A percentile compares a stretch with the other conserved stretches of the same genome.
Conservation (phyloP, 495 filamentous ascomycete genomes). For the Cercophora samala region DNA sequence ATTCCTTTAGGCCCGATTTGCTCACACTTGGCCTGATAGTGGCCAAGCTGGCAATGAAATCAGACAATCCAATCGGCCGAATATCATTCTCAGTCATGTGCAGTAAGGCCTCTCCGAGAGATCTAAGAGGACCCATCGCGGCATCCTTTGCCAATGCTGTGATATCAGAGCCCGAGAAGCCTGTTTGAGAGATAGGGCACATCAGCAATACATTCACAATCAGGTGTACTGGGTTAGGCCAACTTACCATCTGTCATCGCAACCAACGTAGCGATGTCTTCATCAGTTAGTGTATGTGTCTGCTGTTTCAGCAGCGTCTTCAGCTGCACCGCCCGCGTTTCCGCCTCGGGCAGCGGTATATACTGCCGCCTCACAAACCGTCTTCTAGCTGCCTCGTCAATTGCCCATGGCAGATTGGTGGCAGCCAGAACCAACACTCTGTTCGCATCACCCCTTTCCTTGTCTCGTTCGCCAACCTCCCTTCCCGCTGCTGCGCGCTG, state of each 20-base stretch:
- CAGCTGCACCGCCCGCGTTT: slow-evolving; percentile 75
- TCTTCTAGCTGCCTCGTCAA: slow-evolving; percentile 90
- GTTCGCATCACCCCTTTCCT: slow-evolving; percentile 74
- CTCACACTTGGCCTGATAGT: slow-evolving; percentile 92
- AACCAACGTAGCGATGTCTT: slow-evolving; percentile 76
- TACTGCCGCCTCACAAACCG: slow-evolving; percentile 94
- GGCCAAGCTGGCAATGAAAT: slow-evolving; percentile 80
- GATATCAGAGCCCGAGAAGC: slow-evolving; percentile 95
- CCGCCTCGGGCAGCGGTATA: slow-evolving; percentile 84
- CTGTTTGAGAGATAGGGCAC: slow-evolving; percentile 44
- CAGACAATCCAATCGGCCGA: slow-evolving; percentile 72
- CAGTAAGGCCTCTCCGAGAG: slow-evolving; percentile 83
- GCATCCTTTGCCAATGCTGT: slow-evolving; percentile 97
- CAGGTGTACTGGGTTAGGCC: neutral
- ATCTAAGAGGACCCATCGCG: slow-evolving; percentile 93
- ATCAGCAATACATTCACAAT: neutral
- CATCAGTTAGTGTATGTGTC: slow-evolving; percentile 71
- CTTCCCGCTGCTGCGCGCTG: slow-evolving; percentile 87
- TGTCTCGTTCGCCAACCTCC: slow-evolving; percentile 65
- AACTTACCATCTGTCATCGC: slow-evolving; percentile 75
- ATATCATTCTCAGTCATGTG: slow-evolving; percentile 93
- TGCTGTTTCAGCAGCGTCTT: slow-evolving; percentile 77
- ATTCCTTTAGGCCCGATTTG: slow-evolving; percentile 73
- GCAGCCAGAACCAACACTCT: slow-evolving; percentile 91
- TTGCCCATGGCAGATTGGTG: slow-evolving; percentile 96